Conservation (phyloP, 768 basidiomycete genomes). For the Auricularia heimuer region DNA sequence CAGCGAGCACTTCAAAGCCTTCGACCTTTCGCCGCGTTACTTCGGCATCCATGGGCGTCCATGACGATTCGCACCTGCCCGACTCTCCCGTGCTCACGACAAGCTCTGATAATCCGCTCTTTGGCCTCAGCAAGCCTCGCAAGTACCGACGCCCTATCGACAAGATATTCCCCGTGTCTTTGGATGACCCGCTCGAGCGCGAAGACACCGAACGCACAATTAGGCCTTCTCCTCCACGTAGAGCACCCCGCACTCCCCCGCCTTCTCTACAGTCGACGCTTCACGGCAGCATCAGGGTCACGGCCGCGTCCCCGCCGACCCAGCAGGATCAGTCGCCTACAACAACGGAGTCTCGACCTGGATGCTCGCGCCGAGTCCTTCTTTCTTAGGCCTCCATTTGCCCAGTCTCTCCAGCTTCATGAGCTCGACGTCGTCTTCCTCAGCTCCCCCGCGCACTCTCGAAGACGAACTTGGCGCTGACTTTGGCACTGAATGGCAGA, state of each 20-base stretch:
- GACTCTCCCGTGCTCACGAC: not conserved
- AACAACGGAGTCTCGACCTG: not conserved
- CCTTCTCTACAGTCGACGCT: not conserved
- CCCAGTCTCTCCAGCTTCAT: not conserved
- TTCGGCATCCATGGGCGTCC: not conserved
- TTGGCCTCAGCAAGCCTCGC: not conserved
- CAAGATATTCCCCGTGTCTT: not conserved
- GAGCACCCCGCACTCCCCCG: not conserved
- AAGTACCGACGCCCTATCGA: not conserved
- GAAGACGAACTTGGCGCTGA: constrained; percentile 42
- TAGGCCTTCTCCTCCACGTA: not conserved
- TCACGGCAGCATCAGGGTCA: not conserved
- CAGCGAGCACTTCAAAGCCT: not conserved
- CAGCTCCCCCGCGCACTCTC: constrained; percentile 30
- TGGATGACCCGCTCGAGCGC: not conserved
- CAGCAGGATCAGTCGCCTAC: not conserved
- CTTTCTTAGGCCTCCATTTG: not conserved
- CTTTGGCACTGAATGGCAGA: constrained; percentile 23
- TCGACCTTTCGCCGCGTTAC: not conserved
- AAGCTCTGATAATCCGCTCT: not conserved
- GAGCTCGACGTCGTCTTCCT: not conserved
- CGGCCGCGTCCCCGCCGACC: not conserved
- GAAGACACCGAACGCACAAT: not conserved
- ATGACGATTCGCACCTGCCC: not conserved
- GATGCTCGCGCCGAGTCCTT: not conserved